Base-by-base conservation (phyloP, 306 rosid genomes). In the Pterocarpus macrocarpus region DNA sequence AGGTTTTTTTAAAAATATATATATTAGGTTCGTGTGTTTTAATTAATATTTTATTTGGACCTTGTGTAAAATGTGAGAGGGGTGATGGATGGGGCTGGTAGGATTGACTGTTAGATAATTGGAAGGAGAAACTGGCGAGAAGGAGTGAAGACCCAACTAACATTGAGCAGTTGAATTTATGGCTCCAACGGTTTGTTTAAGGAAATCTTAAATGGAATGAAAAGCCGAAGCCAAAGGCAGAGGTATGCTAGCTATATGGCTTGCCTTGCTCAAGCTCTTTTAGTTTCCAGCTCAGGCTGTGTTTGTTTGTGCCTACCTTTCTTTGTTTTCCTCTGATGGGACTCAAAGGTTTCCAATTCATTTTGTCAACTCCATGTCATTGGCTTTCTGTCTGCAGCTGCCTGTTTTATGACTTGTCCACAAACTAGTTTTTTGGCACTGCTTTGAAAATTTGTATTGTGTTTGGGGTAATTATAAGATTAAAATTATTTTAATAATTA, bases 41-140 rank as follows among this genome's bases (percentile, higher is more conserved):
- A 4, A 57, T 13, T 70, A 45, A 16, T 17, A 3, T 5, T 7
- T 43, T 22, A 22, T 22, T 22, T 2, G 30, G 1, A 53, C 3
- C 74, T 79, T 35, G 33, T 71, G 83, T 2, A 58, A 80, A 73
- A 75, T 81, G 83, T 63, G 77, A 47, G 56, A 7, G 33, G 64
- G 17, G 28, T 22, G 28, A 12, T 47, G 53, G 12, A 9, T n/a
- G 61, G 76, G 94, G 85, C 91, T 77, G 95, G 93, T 92, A 91
- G 99, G 90, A 90, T 81, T 95, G 99, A 95, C 92, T 88, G 99
- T 89, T 95, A 90, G 99, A 81, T 93, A 63, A 8, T 14, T 15
- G 38, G 67, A 34, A 69, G 77, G 49, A 66, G 71, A 4, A 12
- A 41, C n/a, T 4, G 30, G 34, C 5, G 1, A 38, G 16, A 55